These are phyloP conservation scores for Fusarium caatingaense DNA, from an alignment of 2,329 filamentous ascomycete genomes.

Conservation along the genomic window DNA sequence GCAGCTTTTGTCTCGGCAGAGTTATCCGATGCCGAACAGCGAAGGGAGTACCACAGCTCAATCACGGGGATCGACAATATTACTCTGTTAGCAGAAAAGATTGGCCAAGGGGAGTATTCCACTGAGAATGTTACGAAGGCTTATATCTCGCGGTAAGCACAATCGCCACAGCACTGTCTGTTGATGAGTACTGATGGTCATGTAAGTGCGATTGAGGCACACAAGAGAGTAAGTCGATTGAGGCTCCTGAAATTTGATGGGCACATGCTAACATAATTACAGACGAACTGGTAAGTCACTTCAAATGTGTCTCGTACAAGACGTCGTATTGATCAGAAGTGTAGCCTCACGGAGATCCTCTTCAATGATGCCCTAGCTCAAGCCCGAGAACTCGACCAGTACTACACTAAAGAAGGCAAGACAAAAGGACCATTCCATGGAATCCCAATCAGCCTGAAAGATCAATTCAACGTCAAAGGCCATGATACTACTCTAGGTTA, in stretches of 20 bases:
- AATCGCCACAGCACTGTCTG: too few relatives aligned
- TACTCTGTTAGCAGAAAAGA: not conserved
- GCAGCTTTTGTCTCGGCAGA: not conserved
- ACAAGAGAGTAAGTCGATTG: not conserved
- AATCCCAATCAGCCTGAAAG: conserved; percentile 56
- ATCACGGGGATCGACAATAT: conserved; percentile 15
- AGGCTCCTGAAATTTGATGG: fast-evolving
- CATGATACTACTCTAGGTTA: conserved; percentile 70
- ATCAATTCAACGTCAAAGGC: conserved; percentile 70
- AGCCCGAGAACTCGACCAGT: conserved; percentile 29
- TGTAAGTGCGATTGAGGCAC: conserved; percentile 20
- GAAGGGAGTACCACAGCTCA: not conserved
- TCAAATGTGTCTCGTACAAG: fast-evolving
- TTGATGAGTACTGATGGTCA: not conserved
- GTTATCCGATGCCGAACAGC: not conserved
- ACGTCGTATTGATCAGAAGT: fast-evolving
- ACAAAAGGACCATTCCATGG: conserved; percentile 36
- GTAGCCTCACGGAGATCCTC: conserved; percentile 28
- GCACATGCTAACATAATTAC: not conserved
- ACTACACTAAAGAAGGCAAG: not conserved
- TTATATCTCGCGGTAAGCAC: conserved; percentile 25
- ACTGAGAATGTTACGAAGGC: conserved; percentile 7
- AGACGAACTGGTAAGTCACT: conserved; percentile 30
- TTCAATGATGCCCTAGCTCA: conserved; percentile 37
- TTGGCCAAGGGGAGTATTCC: not conserved